phyloP scores from a whole-genome alignment of 257 asterid genomes.

The Ocimum tenuiflorum region DNA sequence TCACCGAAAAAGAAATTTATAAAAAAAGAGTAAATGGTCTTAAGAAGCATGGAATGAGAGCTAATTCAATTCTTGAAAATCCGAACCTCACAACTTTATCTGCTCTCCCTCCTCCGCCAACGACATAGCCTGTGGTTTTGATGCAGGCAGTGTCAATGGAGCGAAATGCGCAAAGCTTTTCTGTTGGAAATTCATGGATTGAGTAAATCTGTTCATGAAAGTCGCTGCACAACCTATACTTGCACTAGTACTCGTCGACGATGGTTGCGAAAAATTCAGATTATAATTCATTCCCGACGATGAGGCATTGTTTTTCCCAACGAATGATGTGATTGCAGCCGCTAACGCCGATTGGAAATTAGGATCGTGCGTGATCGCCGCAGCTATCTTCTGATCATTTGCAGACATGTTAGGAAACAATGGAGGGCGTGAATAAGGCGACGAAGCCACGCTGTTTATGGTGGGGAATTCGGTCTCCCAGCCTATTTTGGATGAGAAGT shows the following conservation, averaged over 20 bases:
- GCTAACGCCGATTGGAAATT: slow-evolving; percentile 34
- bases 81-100: slow-evolving; percentile 11
- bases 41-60: background rate
- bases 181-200: slow-evolving; percentile 17
- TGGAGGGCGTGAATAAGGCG: slow-evolving; percentile 11
- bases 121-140: slow-evolving; percentile 14
- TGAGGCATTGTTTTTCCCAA: slow-evolving; percentile 17
- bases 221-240: slow-evolving; percentile 23
- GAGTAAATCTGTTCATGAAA: slow-evolving; percentile 22
- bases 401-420: background rate
- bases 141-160: slow-evolving; percentile 16
- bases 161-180: slow-evolving; percentile 5
- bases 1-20: background rate
- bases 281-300: slow-evolving; percentile 14
- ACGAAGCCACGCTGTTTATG: background rate
- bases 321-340: slow-evolving; percentile 33
- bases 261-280: slow-evolving; percentile 22
- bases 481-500: slow-evolving; percentile 20
- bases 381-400: slow-evolving; percentile 19
- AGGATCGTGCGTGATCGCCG: slow-evolving; percentile 32
- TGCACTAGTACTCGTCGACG: background rate
- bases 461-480: background rate
- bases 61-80: background rate
- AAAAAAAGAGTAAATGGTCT: background rate
- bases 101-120: slow-evolving; percentile 20